Conservation (phyloP, 2,329 filamentous ascomycete genomes). For the Zalaria sp. region DNA sequence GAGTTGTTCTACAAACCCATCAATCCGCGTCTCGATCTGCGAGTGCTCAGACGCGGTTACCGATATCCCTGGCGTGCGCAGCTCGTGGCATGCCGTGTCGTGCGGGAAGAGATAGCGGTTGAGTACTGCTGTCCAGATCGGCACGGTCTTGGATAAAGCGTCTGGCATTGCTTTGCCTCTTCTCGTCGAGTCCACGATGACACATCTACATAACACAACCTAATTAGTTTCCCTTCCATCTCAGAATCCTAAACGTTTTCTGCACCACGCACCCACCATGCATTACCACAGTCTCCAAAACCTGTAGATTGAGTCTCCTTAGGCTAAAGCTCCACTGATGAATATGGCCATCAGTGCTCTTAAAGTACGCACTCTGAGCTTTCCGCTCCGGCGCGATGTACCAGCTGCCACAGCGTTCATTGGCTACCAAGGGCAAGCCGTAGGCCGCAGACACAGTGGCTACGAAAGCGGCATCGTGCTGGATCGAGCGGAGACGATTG, state of each 20-base stretch:
- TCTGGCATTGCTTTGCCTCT: constrained; percentile 94
- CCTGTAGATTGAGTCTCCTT: constrained; percentile 68
- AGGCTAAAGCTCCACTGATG: constrained; percentile 85
- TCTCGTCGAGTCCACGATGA: constrained; percentile 87
- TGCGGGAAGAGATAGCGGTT: constrained; percentile 65
- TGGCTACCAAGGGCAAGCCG: constrained; percentile 63
- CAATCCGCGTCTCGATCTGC: constrained; percentile 57
- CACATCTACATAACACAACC: constrained; percentile 35
- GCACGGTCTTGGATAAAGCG: constrained; percentile 82
- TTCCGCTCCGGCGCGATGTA: constrained; percentile 60
- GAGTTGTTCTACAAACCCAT: constrained; percentile 38
- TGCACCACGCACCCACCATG: constrained; percentile 47
- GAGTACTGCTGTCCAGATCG: constrained; percentile 82
- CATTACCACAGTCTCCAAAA: constrained; percentile 53
- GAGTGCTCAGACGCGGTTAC: constrained; percentile 63
- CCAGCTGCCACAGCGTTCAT: constrained; percentile 94
- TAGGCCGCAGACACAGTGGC: constrained; percentile 41
- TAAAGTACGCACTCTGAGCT: constrained; percentile 75
- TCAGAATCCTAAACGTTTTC: not conserved
- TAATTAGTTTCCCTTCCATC: not conserved
- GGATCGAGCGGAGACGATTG: constrained; percentile 72
- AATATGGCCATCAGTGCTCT: constrained; percentile 90
- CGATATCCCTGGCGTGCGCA: constrained; percentile 59
- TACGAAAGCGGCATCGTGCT: constrained; percentile 63
- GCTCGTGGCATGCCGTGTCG: constrained; percentile 28